phyloP scores from a whole-genome alignment of 306 rosid species.

The Begonia loranthoides region DNA sequence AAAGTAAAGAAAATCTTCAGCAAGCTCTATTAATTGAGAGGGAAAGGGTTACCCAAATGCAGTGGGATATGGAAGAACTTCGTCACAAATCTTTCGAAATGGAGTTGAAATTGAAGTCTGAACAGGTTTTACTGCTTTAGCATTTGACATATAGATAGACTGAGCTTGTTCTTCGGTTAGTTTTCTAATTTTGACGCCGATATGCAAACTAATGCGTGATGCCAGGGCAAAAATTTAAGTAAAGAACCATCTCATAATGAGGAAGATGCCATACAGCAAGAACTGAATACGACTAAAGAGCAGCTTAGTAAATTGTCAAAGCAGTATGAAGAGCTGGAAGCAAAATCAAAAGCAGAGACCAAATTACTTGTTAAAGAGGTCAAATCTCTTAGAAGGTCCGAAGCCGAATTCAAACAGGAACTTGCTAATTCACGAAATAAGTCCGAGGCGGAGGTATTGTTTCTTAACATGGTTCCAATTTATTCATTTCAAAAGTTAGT shows the following conservation, averaged over 20 bases:
- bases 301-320: conserved; percentile 51
- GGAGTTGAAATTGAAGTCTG: conserved; percentile 71
- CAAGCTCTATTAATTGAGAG: conserved; percentile 90
- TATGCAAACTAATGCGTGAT: background rate
- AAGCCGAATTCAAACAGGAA: conserved; percentile 48
- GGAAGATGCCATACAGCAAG: conserved; percentile 34
- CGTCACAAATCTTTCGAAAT: conserved; percentile 79
- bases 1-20: conserved; percentile 82
- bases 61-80: conserved; percentile 99
- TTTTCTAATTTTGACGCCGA: too few species aligned
- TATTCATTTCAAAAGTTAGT: background rate
- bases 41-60: conserved; percentile 90
- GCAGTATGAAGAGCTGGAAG: conserved; percentile 72
- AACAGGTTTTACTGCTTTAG: conserved; percentile 36
- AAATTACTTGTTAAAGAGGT: conserved; percentile 79
- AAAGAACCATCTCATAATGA: conserved; percentile 25
- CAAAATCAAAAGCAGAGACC: conserved; percentile 81
- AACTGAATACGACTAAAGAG: conserved; percentile 49
- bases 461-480: conserved; percentile 1
- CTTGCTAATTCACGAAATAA: conserved; percentile 45
- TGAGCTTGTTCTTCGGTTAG: too few species aligned
- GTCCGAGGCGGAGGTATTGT: conserved; percentile 37
- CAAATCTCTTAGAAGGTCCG: conserved; percentile 79
- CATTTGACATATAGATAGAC: background rate
- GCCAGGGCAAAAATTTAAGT: conserved; percentile 16